Percentiles rank a stretch among this genome's conserved stretches.
Conservation (phyloP, 2,329 filamentous ascomycete species). For the Colletotrichum aenigma region DNA sequence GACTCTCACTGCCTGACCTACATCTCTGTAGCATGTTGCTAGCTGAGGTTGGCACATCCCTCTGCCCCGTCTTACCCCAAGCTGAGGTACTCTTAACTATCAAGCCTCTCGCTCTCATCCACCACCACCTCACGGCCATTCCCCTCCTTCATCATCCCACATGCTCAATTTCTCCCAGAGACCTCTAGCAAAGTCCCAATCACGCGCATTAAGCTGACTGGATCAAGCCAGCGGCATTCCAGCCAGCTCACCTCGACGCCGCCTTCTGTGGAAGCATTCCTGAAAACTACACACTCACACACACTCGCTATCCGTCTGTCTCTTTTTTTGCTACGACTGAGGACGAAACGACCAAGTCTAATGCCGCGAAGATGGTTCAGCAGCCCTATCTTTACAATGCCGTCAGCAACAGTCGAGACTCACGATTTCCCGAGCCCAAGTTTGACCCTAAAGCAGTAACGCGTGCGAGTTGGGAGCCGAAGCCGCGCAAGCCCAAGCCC, state of each 20-base stretch:
- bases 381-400: constrained; percentile 76
- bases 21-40: background rate
- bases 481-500: constrained; percentile 65
- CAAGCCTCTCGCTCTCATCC: background rate
- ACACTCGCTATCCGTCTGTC: background rate
- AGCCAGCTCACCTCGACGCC: background rate
- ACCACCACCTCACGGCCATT: background rate
- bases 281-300: background rate
- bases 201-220: background rate
- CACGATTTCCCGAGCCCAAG: constrained; percentile 55
- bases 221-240: background rate
- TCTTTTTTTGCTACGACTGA: background rate
- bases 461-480: constrained; percentile 74
- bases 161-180: background rate
- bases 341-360: background rate
- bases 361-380: constrained; percentile 31
- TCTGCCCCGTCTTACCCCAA: background rate
- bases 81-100: background rate
- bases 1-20: background rate
- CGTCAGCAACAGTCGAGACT: constrained; percentile 54
- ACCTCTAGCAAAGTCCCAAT: background rate
- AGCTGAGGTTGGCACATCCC: background rate
- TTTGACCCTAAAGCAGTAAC: constrained; percentile 91
- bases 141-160: constrained; percentile 1
- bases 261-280: background rate